Base-by-base conservation (phyloP, 495 filamentous ascomycete species). In the Penicillium coprophilum region DNA sequence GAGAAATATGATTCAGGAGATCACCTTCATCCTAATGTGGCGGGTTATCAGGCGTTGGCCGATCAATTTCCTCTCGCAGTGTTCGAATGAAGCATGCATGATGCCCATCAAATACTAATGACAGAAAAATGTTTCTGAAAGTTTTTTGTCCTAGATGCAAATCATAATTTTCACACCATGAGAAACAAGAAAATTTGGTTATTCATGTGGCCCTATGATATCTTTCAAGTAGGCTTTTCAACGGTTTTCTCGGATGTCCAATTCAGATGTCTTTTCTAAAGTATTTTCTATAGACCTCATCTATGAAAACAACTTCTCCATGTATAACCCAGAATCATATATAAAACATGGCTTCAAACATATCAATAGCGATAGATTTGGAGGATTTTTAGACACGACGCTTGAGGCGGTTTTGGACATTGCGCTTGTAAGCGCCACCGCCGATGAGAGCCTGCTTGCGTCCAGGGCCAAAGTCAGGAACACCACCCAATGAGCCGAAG, bases 11-110 rank as follows among this genome's bases (percentile, higher is more conserved):
- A 90, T 57, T 81, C 84, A 4, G 88, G 88, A 0, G 88, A 90
- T 70, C 82, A 83, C 63, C 66, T 91, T 62, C 87, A 91, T 75
- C 86, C 86, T 0, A 90, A 86, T 70, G 78, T 75, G n/a, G 74
- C 66, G 8, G 87, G 82, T 0, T 90, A 82, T 67, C 74, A 85
- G 62, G 79, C 76, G 0, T 76, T 91, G 62, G 87, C 85, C 5
- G 74, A 82, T 62, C 65, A 70, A 32, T 86, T 89, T 58, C 82
- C 82, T 4, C 57, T 89, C 56, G 74, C 75, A 9, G 61, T 89
- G 11, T 85, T 88, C 39, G n/a, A 11, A 9, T 40, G 44, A 15
- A 2, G 7, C 17, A 30, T 5, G 31, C n/a, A 38, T 41, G 15
- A 17, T 28, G 10, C 45, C 34, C 13, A 1, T 27, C 13, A 19